Percentiles rank a stretch among this genome's conserved stretches.
phyloP scores from a whole-genome alignment of 2,329 filamentous ascomycete genomes.

The Fragosphaeria purpurea region DNA sequence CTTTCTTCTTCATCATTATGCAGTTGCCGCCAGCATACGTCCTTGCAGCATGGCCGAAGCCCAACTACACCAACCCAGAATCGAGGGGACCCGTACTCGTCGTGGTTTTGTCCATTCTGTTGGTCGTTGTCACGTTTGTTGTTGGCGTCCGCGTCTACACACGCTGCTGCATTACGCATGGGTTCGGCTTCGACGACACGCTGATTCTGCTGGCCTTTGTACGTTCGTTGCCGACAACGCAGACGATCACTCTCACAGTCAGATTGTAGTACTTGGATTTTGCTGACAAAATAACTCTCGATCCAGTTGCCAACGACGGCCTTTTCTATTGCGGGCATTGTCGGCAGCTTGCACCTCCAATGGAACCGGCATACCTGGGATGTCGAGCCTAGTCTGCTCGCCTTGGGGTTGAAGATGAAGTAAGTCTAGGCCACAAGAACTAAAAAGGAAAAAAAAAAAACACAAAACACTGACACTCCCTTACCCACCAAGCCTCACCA shows the following conservation, averaged over 20 bases:
- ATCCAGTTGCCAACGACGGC: conserved; percentile 20
- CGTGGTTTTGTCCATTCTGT: conserved; percentile 18
- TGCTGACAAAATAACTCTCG: conserved; percentile 6
- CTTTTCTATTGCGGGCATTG: conserved; percentile 13
- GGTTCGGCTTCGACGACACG: conserved; percentile 26
- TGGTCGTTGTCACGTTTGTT: conserved; percentile 20
- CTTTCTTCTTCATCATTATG: conserved; percentile 12
- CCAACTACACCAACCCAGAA: conserved; percentile 15
- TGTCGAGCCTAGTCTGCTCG: conserved; percentile 11
- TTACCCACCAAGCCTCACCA: too few species aligned
- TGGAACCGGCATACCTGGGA: conserved; percentile 27
- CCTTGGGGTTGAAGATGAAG: too few species aligned
- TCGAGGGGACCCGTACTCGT: conserved; percentile 19
- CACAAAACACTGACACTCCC: too few species aligned
- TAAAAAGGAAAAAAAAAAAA: too few species aligned
- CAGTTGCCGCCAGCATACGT: conserved; percentile 16
- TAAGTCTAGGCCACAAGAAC: too few species aligned
- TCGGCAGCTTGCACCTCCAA: conserved; percentile 18
- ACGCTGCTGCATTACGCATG: conserved; percentile 23
- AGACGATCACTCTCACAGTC: too few species aligned
- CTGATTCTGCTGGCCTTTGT: conserved; percentile 28
- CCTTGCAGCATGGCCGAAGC: conserved; percentile 20
- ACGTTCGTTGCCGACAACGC: conserved; percentile 6
- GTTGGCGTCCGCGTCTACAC: conserved; percentile 26
- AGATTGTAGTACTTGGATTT: too few species aligned